Conservation (phyloP, 805 yeast species). For the Metschnikowia gelsemii region DNA sequence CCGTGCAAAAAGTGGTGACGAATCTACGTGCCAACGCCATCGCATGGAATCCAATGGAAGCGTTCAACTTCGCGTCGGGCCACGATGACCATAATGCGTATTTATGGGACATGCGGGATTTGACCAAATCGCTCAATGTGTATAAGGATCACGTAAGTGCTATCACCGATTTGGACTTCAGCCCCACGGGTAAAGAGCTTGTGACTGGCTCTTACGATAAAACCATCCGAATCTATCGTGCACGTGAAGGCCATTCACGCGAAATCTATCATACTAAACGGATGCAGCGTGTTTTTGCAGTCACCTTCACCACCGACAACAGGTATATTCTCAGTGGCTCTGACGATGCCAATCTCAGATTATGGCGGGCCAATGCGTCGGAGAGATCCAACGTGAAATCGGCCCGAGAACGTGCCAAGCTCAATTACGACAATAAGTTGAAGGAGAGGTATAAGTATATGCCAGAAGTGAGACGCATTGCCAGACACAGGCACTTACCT, state of each 20-base stretch:
- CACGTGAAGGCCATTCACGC: slow-evolving; percentile 84
- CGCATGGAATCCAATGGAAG: slow-evolving; percentile 98
- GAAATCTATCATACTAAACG: slow-evolving; percentile 96
- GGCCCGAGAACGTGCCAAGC: slow-evolving; percentile 71
- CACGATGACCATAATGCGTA: slow-evolving; percentile 94
- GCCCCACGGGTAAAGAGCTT: slow-evolving; percentile 95
- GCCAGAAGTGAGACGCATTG: slow-evolving; percentile 92
- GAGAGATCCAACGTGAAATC: slow-evolving; percentile 82
- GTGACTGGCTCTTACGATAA: slow-evolving; percentile 96
- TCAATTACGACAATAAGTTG: slow-evolving; percentile 88
- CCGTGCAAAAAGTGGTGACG: slow-evolving; percentile 87
- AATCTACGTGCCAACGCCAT: slow-evolving; percentile 79
- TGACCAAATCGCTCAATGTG: slow-evolving; percentile 77
- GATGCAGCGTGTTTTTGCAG: slow-evolving; percentile 92
- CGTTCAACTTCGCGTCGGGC: slow-evolving; percentile 87
- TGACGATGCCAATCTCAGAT: slow-evolving; percentile 91
- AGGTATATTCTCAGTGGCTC: slow-evolving; percentile 86
- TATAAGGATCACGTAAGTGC: slow-evolving; percentile 96
- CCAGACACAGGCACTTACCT: slow-evolving; percentile 92
- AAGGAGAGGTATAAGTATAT: slow-evolving; percentile 90
- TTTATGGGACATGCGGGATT: slow-evolving; percentile 93
- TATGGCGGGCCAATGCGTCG: slow-evolving; percentile 89
- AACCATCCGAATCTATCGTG: slow-evolving; percentile 77
- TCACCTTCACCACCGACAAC: slow-evolving; percentile 84
- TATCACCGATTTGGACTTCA: slow-evolving; percentile 88